Evolutionary conservation across 495 filamentous ascomycete species (phyloP), one percentile per base, ranked within the genome.

Genomic region (Copromyces sp.): DNA sequence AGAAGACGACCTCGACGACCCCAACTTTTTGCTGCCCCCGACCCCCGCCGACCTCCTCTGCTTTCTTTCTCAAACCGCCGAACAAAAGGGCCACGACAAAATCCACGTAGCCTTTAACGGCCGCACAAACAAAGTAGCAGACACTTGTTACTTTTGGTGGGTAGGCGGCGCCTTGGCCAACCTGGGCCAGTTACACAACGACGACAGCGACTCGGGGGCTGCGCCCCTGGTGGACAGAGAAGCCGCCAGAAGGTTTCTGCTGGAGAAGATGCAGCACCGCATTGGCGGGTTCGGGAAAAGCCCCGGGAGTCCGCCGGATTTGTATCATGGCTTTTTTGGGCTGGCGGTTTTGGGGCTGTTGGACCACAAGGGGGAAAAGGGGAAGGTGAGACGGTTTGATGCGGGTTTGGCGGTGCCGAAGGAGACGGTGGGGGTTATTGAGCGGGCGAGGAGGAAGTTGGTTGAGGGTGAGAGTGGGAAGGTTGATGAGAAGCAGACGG

Each of bases 81-180:
- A 53, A 53, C 11, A 24, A 24, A 29, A 29, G 20, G 44, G n/a
- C n/a, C n/a, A n/a, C 16, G n/a, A 12, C 45, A 24, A 29, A 69
- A 74, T 77, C 53, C 79, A 79, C 85, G 80, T 84, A 8, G 95
- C 93, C 32, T 93, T 96, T 78, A 97, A 95, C 76, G 95, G 95
- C 59, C 89, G 95, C 41, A 87, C 86, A 73, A 97, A 97, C 82
- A 99, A 99, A 78, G 80, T 88, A 14, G 90, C 90, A 24, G 95
- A 99, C 82, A 98, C 95, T 2, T 99, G 95, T 81, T 98, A 99
- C 81, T 89, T 87, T 7, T 99, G 94, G 84, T 99, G 95, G 95
- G 92, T 91, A 3, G 85, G 85, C 38, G 94, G 87, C 12, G 88
- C 93, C 7, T 80, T 98, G 8, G 82, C 84, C 68, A 90, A 93